Evolutionary conservation across 495 filamentous ascomycete genomes (phyloP), one percentile per base, ranked within the genome.

Genomic region (Xylaria nigripes): DNA sequence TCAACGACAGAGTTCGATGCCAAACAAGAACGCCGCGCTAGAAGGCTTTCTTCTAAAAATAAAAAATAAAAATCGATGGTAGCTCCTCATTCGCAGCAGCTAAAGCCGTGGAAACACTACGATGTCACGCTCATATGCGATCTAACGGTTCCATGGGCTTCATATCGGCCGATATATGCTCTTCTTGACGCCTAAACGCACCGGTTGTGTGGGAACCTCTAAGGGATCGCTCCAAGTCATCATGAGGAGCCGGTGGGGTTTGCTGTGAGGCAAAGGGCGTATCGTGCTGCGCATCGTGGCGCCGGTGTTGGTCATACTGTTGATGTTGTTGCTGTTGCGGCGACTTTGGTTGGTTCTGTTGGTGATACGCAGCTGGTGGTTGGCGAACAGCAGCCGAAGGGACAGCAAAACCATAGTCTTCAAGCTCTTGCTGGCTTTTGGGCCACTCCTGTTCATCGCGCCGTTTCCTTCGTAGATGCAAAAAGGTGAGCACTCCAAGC

Each of bases 371-470:
- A 38, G 34, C 41, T 38, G 60, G 56, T 19, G 64, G 61, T 6
- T 45, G 56, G 18, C 48, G 29, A 8, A 58, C 51, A 6, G 44
- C 38, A 10, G 53, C 2, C 10, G 62, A 32, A 7, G 56, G 45
- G 21, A 49, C 30, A 1, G 51, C 55, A 34, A 66, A 29, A 29
- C 64, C 64, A 50, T 66, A 66, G 44, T 66, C 64, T n/a, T 66
- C 64, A 27, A 66, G 57, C 12, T 66, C 64, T 42, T 66, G 64
- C 45, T 58, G 57, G 49, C 50, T 64, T 55, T 66, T 66, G n/a
- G 61, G 61, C 51, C 59, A 66, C 34, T 66, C 64, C n/a, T 22
- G 34, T 49, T 50, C 44, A 27, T 66, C 64, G 34, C 16, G 30
- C 5, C 61, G 58, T 48, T 61, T 42, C 24, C 59, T 55, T 8